phyloP scores from a whole-genome alignment of 495 filamentous ascomycete genomes.

The Penicillium nucicola region DNA sequence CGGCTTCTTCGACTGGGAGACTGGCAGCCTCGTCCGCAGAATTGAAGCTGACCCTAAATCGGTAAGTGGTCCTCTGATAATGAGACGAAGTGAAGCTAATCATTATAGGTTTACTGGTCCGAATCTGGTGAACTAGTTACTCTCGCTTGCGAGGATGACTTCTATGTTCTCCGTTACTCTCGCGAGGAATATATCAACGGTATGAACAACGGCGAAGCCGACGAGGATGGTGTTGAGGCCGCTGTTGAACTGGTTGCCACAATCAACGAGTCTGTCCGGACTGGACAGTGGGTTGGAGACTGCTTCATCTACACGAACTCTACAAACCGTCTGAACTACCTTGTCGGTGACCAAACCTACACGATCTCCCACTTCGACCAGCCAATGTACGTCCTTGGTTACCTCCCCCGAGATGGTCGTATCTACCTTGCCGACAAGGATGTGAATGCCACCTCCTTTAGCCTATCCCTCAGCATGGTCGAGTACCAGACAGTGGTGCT shows the following conservation, averaged over 20 bases:
- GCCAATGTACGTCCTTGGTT: constrained; percentile 91
- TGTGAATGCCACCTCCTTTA: constrained; percentile 83
- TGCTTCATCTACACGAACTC: constrained; percentile 98
- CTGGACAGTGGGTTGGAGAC: constrained; percentile 97
- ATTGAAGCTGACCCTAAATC: constrained; percentile 92
- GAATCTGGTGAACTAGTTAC: constrained; percentile 91
- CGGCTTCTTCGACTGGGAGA: constrained; percentile 95
- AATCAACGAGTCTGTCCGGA: constrained; percentile 88
- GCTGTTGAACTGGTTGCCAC: constrained; percentile 95
- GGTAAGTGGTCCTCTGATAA: constrained; percentile 38
- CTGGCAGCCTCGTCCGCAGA: constrained; percentile 79
- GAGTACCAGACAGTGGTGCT: constrained; percentile 97
- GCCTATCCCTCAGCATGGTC: constrained; percentile 88
- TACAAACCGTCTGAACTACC: constrained; percentile 95
- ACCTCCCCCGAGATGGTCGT: constrained; percentile 87
- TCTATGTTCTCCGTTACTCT: constrained; percentile 90
- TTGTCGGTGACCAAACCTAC: constrained; percentile 97
- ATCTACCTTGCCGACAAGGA: constrained; percentile 96
- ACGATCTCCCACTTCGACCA: constrained; percentile 98
- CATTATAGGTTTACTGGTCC: constrained; percentile 86
- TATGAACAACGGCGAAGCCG: constrained; percentile 72
- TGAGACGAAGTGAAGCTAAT: constrained; percentile 11
- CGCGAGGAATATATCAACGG: constrained; percentile 82
- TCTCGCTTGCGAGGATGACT: constrained; percentile 91
- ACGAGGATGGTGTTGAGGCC: constrained; percentile 96